Evolutionary conservation across 305 asterid genomes (phyloP).

Genomic region (Rubia peregrina): DNA sequence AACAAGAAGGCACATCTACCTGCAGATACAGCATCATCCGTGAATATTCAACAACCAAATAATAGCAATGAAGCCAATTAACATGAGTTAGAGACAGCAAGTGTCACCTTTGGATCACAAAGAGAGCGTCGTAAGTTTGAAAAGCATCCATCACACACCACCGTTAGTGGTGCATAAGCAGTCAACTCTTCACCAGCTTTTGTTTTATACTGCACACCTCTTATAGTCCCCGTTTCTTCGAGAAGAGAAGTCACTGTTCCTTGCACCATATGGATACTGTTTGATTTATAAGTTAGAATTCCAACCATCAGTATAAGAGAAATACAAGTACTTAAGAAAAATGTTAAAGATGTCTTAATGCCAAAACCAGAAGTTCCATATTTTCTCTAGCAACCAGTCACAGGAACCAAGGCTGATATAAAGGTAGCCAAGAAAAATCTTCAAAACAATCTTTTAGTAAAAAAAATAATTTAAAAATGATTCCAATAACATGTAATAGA

Average conservation of each 20-base stretch:
- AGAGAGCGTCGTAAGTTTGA: slow-evolving; percentile 79
- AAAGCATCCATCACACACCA: slow-evolving; percentile 90
- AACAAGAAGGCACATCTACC: slow-evolving; percentile 90
- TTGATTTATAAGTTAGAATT: neutral
- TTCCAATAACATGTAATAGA: too few species aligned
- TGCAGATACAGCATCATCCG: slow-evolving; percentile 21
- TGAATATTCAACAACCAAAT: slow-evolving; percentile 3
- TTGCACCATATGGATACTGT: slow-evolving; percentile 74
- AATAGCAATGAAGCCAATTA: neutral
- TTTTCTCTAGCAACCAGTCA: neutral
- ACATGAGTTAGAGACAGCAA: neutral
- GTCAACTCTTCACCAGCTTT: slow-evolving; percentile 59
- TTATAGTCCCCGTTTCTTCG: slow-evolving; percentile 65
- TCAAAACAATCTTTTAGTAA: too few species aligned
- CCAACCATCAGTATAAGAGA: slow-evolving; percentile 1
- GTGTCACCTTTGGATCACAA: slow-evolving; percentile 64
- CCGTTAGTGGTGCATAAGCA: slow-evolving; percentile 71
- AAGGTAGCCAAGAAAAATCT: too few species aligned
- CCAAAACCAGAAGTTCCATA: neutral
- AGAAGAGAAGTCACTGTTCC: slow-evolving; percentile 82
- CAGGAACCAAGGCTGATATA: too few species aligned
- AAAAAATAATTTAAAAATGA: too few species aligned
- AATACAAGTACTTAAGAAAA: neutral
- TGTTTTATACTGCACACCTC: slow-evolving; percentile 69
- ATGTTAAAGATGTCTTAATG: neutral